A percentile compares a stretch with the other conserved stretches of the same genome.
Evolutionary conservation across 1,284 basidiomycete genomes (phyloP).

Genomic region (Chalciporus sp.): DNA sequence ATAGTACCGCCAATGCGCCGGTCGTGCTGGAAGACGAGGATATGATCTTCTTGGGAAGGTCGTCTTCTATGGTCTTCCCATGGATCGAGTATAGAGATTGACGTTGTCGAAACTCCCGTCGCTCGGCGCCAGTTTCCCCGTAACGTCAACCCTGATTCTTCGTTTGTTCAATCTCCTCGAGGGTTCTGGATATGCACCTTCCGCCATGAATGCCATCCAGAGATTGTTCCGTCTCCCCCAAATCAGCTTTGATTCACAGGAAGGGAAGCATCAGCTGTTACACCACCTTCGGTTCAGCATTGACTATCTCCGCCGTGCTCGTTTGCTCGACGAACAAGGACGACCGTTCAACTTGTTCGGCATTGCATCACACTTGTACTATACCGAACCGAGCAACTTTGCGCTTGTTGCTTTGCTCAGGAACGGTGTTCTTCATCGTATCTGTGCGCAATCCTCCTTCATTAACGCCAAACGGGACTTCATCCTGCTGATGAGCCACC

Average conservation of each 20-base stretch:
- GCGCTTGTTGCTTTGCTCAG: conserved; percentile 61
- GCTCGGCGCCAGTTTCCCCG: conserved; percentile 63
- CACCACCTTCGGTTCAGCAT: conserved; percentile 73
- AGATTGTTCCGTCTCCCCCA: conserved; percentile 58
- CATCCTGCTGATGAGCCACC: conserved; percentile 56
- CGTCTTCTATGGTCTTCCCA: conserved; percentile 66
- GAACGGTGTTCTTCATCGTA: conserved; percentile 56
- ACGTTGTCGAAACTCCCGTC: conserved; percentile 64
- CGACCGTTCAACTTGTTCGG: conserved; percentile 61
- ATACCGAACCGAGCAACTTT: conserved; percentile 70
- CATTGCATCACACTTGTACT: conserved; percentile 60
- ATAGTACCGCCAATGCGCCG: conserved; percentile 72
- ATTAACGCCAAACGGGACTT: conserved; percentile 50
- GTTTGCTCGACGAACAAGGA: conserved; percentile 54
- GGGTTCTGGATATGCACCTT: conserved; percentile 54
- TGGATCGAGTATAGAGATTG: conserved; percentile 63
- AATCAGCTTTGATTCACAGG: conserved; percentile 55
- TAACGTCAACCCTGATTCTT: conserved; percentile 65
- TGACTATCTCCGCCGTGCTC: conserved; percentile 62
- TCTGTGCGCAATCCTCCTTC: conserved; percentile 46
- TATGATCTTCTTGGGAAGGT: conserved; percentile 72
- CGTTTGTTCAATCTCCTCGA: conserved; percentile 65
- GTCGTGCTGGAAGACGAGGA: conserved; percentile 68
- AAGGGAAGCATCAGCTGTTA: conserved; percentile 55
- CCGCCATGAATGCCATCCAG: conserved; percentile 51